phyloP scores from a whole-genome alignment of 768 basidiomycete species.

The Filobasidium wieringae region DNA sequence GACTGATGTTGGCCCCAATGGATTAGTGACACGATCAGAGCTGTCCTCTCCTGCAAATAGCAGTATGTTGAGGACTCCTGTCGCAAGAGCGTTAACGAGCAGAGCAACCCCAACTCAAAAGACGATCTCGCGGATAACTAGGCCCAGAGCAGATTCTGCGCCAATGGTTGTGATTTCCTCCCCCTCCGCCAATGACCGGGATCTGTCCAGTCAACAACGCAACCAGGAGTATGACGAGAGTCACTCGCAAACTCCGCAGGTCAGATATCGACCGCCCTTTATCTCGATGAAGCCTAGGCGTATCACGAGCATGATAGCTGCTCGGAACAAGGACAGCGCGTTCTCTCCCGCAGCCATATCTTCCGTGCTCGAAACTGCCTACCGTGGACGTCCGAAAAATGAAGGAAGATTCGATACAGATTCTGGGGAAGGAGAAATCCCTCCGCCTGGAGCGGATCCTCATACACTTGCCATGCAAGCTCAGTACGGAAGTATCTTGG shows the following conservation, averaged over 20 bases:
- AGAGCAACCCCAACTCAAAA: conserved; percentile 15
- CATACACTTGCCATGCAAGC: conserved; percentile 2
- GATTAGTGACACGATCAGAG: not conserved
- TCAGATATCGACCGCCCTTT: not conserved
- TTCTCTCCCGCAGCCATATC: conserved; percentile 5
- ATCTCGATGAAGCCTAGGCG: not conserved
- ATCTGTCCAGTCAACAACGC: not conserved
- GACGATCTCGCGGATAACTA: conserved; percentile 5
- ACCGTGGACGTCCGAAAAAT: not conserved
- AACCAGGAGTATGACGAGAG: not conserved
- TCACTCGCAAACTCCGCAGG: not conserved
- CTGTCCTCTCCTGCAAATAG: not conserved
- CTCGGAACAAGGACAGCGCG: not conserved
- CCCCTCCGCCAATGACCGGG: conserved; percentile 1
- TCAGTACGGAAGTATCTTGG: conserved; percentile 14
- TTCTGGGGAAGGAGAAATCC: not conserved
- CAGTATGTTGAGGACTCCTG: conserved; percentile 6
- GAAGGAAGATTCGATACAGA: not conserved
- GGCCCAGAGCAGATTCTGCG: conserved; percentile 35
- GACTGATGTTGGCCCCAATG: conserved; percentile 1
- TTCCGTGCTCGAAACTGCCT: not conserved
- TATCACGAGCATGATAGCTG: not conserved
- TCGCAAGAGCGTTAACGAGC: conserved; percentile 12
- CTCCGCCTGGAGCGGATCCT: conserved; percentile 8
- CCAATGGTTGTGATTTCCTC: conserved; percentile 19